A percentile compares a stretch with the other conserved stretches of the same genome.
phyloP scores from a whole-genome alignment of 2,329 filamentous ascomycete genomes.

The Emergomyces orientalis region DNA sequence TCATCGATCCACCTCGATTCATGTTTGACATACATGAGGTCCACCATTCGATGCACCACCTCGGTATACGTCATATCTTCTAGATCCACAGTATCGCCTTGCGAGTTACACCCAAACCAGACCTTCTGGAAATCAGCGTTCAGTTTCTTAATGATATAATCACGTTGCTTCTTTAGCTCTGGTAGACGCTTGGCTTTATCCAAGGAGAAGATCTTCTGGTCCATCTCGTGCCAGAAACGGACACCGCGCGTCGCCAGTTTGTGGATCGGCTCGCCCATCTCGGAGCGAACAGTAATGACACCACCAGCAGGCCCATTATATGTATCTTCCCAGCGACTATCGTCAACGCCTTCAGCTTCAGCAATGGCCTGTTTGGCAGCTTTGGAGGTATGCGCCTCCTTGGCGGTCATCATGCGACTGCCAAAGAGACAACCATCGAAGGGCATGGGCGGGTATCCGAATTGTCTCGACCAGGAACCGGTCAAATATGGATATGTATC shows the following conservation, averaged over 20 bases:
- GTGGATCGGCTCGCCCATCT: slow-evolving; percentile 99
- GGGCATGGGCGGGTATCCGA: slow-evolving; percentile 84
- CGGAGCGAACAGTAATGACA: slow-evolving; percentile 90
- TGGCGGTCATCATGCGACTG: slow-evolving; percentile 89
- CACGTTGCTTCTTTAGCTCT: slow-evolving; percentile 77
- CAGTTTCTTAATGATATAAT: slow-evolving; percentile 89
- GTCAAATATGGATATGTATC: slow-evolving; percentile 91
- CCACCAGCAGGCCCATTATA: slow-evolving; percentile 87
- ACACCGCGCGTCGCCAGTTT: slow-evolving; percentile 97
- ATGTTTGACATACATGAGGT: slow-evolving; percentile 85
- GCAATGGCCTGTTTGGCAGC: slow-evolving; percentile 85
- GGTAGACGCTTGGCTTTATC: slow-evolving; percentile 89
- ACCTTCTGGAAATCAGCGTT: slow-evolving; percentile 96
- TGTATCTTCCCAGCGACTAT: slow-evolving; percentile 80
- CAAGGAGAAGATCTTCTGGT: slow-evolving; percentile 92
- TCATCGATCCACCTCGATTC: slow-evolving; percentile 85
- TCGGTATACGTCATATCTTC: slow-evolving; percentile 95
- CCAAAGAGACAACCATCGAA: slow-evolving; percentile 88
- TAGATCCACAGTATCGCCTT: slow-evolving; percentile 71
- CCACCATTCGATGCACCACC: slow-evolving; percentile 76
- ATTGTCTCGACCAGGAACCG: slow-evolving; percentile 77
- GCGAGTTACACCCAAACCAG: slow-evolving; percentile 83
- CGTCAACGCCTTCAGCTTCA: slow-evolving; percentile 72
- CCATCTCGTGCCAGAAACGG: slow-evolving; percentile 96
- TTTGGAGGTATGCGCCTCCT: slow-evolving; percentile 81